Evolutionary conservation across 139 green algal species (phyloP).

Genomic region (Micractinium sp.): DNA sequence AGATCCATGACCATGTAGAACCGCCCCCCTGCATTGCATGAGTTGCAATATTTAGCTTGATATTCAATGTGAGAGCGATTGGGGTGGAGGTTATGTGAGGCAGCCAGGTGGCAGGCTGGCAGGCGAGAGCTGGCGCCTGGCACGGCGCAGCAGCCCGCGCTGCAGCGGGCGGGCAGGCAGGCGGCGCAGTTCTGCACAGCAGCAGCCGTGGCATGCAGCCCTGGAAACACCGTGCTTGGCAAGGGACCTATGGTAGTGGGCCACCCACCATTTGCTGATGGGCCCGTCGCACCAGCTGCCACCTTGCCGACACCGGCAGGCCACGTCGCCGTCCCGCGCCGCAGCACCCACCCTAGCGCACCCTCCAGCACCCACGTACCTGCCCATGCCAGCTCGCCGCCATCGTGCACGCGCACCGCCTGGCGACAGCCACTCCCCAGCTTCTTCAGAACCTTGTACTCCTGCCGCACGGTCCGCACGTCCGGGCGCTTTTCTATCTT

Average conservation of each 20-base stretch:
- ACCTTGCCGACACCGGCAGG: too few relatives aligned
- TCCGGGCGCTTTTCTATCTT: conserved; percentile 70
- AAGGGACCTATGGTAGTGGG: too few relatives aligned
- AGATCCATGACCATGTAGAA: conserved; percentile 89
- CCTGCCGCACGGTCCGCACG: conserved; percentile 59
- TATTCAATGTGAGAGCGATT: background rate
- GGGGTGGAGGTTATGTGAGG: background rate
- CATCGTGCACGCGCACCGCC: conserved; percentile 19
- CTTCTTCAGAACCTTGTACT: conserved; percentile 60
- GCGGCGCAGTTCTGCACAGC: background rate
- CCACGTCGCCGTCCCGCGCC: background rate
- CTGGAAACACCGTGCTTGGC: too few relatives aligned
- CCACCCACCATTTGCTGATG: background rate
- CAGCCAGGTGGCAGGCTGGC: background rate
- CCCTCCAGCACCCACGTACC: conserved; percentile 12
- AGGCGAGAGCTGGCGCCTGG: background rate
- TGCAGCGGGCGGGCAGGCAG: too few relatives aligned
- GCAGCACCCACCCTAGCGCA: background rate
- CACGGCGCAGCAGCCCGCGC: background rate
- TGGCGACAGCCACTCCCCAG: conserved; percentile 39
- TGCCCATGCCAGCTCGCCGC: conserved; percentile 21
- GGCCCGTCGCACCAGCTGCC: too few relatives aligned
- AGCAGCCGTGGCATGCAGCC: background rate
- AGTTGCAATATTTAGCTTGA: background rate
- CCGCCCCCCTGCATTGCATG: conserved; percentile 46